Evolutionary conservation across 768 basidiomycete genomes (phyloP), one percentile per base, ranked within the genome.

Genomic region (Pluteus cervinus): DNA sequence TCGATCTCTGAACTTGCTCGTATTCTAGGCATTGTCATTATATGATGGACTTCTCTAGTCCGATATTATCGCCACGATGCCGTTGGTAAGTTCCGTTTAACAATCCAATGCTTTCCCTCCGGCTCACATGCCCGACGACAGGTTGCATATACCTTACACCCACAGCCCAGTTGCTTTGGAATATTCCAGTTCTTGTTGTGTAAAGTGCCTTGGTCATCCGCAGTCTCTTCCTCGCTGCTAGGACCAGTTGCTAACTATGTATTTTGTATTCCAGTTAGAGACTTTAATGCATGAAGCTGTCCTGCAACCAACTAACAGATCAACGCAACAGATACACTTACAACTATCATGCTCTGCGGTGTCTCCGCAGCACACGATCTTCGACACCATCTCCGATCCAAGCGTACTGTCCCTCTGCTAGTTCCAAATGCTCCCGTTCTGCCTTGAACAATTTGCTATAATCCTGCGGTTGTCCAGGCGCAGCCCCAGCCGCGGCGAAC

Each of bases 11-110:
- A 34, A 8, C 43, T 37, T 37, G 33, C 20, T 36, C 36, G 51
- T 39, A 40, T 32, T 43, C 26, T 49, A 96, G 91, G 92, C 93
- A 17, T 62, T 98, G 44, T 96, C 92, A 35, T 66, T 98, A 44
- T 98, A 96, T 57, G 93, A 97, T 49, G 93, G 92, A 23, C 69
- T 97, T 45, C 91, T 94, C 54, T 94, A 76, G 63, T 33, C 9
- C 28, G 11, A 18, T 15, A 34, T 25, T 9, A 21, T n/a, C 17
- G 10, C 7, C n/a, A 9, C 21, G 17, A 4, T 33, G n/a, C 18
- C 28, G 35, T 37, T 37, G 36, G 26, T 26, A 37, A 26, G 11
- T 37, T 26, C 24, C 10, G 8, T 31, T 31, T 8, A 5, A 31
- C n/a, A 18, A 39, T 39, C 21, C 24, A 31, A 22, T n/a, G n/a